phyloP scores from a whole-genome alignment of 2,329 filamentous ascomycete species.

The Hypoxylon sp. region DNA sequence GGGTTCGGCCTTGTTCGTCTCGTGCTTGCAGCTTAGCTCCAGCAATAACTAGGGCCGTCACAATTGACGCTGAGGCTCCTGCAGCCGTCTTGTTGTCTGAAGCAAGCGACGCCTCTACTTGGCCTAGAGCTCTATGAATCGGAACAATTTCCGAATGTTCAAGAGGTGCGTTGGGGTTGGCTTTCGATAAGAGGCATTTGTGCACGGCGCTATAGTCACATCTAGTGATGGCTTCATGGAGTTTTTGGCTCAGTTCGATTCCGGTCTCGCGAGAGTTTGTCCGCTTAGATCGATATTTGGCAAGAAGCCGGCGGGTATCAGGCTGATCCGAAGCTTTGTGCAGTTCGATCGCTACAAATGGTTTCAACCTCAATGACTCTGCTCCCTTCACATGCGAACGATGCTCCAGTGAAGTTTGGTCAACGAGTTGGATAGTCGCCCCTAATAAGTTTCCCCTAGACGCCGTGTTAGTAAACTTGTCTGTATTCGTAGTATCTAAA shows the following conservation, averaged over 20 bases:
- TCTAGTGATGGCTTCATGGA: slow-evolving; percentile 43
- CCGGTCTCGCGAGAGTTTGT: slow-evolving; percentile 22
- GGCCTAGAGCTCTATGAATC: slow-evolving; percentile 42
- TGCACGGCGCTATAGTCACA: slow-evolving; percentile 41
- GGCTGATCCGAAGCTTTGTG: slow-evolving; percentile 28
- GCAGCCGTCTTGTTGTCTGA: slow-evolving; percentile 38
- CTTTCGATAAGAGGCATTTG: slow-evolving; percentile 44
- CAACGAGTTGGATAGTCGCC: slow-evolving; percentile 40
- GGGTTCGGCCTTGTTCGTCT: slow-evolving; percentile 41
- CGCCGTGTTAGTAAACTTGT: slow-evolving; percentile 4
- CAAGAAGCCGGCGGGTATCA: slow-evolving; percentile 39
- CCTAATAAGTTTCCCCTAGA: slow-evolving; percentile 38
- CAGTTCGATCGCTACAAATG: slow-evolving; percentile 41
- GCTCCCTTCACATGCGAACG: slow-evolving; percentile 24
- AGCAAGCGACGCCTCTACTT: slow-evolving; percentile 38
- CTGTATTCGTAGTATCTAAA: background rate
- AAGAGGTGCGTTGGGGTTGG: slow-evolving; percentile 37
- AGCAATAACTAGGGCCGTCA: slow-evolving; percentile 43
- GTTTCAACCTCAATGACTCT: slow-evolving; percentile 36
- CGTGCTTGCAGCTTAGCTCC: slow-evolving; percentile 38
- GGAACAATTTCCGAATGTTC: slow-evolving; percentile 38
- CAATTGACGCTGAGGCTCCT: slow-evolving; percentile 37
- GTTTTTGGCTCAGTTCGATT: slow-evolving; percentile 34
- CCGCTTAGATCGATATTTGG: slow-evolving; percentile 41
- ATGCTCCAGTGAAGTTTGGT: slow-evolving; percentile 22